Base-by-base conservation (phyloP, 2,329 filamentous ascomycete species). In the Nemania sp. region DNA sequence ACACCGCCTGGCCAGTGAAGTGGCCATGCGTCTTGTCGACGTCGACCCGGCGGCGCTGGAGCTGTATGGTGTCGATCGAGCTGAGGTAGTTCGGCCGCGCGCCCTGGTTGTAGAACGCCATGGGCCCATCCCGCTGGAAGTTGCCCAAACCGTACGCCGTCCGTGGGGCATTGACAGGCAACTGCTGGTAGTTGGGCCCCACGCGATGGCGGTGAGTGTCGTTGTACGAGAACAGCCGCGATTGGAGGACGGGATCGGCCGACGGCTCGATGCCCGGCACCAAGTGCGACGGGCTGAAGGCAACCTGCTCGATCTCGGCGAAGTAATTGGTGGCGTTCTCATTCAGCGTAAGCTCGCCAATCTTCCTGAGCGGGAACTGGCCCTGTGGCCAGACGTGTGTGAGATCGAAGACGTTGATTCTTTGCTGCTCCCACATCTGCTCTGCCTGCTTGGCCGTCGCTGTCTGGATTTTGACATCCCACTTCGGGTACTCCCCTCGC, bases 51-150 rank as follows among this genome's bases (percentile, higher is more conserved):
- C 80, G 78, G 2, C 74, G 68, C 20, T 72, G 74, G 72, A 82
- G 80, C n/a, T 68, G 53, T 63, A 82, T 78, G 1, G 77, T 77
- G 20, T 79, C 77, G 29, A 78, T 77, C 58, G 73, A 74, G 64
- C 72, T 66, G 3, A 70, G 81, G 73, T 90, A 90, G 78, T 87
- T 88, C 3, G 87, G 86, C 72, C 88, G 85, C n/a, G 82, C 81
- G 38, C 87, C 87, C 72, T 89, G 87, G 80, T 90, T 90, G 80
- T 93, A 90, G 77, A 88, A 83, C 65, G 89, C 87, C 90, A 93
- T 93, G 66, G 78, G 76, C 7, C 92, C 92, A 74, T 93, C 91
- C 64, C 92, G 87, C 78, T 93, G 90, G 83, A 89, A 92, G 71
- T 91, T 91, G 72, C 90, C 67, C 1, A 59, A 62, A 32, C 61